Conservation (phyloP, 495 filamentous ascomycete species). For the Talaromyces ruber region DNA sequence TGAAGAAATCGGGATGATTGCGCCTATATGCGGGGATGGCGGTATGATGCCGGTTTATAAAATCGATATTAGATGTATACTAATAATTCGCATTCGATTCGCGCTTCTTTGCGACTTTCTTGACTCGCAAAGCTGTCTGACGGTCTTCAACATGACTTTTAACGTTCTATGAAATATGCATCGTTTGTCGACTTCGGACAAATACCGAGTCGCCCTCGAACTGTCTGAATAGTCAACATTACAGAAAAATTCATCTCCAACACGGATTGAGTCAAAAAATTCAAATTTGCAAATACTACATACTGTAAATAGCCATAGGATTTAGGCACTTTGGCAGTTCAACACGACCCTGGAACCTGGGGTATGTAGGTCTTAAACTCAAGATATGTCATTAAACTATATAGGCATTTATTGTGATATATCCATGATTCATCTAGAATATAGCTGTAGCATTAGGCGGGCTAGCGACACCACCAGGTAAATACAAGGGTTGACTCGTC, state of each 20-base stretch:
- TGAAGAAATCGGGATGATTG: neutral
- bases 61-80: too few species aligned
- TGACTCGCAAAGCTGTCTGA: too few species aligned
- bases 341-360: neutral
- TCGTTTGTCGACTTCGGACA: neutral
- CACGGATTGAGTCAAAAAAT: too few species aligned
- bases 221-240: neutral
- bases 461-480: conserved; percentile 36
- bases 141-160: too few species aligned
- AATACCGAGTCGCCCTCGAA: neutral
- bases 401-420: too few species aligned
- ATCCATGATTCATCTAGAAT: conserved; percentile 16
- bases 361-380: neutral
- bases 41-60: neutral
- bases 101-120: too few species aligned
- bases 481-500: conserved; percentile 30
- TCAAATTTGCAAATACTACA: too few species aligned
- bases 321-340: too few species aligned
- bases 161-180: neutral
- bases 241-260: too few species aligned
- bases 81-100: too few species aligned
- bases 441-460: conserved; percentile 36
- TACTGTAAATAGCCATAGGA: too few species aligned
- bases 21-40: too few species aligned
- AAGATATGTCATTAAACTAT: neutral